Conservation (phyloP, 2,329 filamentous ascomycete species). For the Epichloe coenophiala region DNA sequence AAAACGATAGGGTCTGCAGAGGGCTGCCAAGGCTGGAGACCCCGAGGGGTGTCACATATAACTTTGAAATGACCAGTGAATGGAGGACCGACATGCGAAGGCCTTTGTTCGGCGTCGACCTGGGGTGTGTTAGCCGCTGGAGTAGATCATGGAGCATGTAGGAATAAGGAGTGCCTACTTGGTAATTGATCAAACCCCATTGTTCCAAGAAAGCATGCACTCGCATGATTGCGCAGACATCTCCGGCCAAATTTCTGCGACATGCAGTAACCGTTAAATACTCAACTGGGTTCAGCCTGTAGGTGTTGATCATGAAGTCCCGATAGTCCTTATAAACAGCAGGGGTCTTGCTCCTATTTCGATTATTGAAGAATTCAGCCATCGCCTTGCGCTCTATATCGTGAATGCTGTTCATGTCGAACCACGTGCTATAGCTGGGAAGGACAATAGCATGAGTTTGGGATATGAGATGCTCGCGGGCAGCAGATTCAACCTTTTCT, state of each 20-base stretch:
- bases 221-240: conserved; percentile 98
- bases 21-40: conserved; percentile 89
- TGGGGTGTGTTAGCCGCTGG: conserved; percentile 23
- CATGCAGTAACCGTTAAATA: conserved; percentile 97
- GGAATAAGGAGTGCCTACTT: conserved; percentile 41
- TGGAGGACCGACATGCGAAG: conserved; percentile 87
- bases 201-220: conserved; percentile 96
- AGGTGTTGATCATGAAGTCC: conserved; percentile 99
- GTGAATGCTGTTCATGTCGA: conserved; percentile 92
- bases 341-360: conserved; percentile 95
- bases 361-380: conserved; percentile 95
- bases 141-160: neutral
- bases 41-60: conserved; percentile 81
- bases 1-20: conserved; percentile 58
- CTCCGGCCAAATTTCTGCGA: conserved; percentile 83
- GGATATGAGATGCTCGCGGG: conserved; percentile 79
- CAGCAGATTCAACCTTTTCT: conserved; percentile 68
- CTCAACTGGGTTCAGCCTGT: conserved; percentile 86
- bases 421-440: conserved; percentile 96
- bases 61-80: conserved; percentile 97
- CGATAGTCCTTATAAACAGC: conserved; percentile 97
- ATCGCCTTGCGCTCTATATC: conserved; percentile 86
- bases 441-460: conserved; percentile 94
- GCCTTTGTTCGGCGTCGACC: conserved; percentile 92
- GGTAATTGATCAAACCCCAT: conserved; percentile 98